Percentiles rank a stretch among this genome's conserved stretches.
These are phyloP conservation scores for Stenocarpella maydis DNA, from an alignment of 2,329 filamentous ascomycete genomes.

Conservation along the genomic window DNA sequence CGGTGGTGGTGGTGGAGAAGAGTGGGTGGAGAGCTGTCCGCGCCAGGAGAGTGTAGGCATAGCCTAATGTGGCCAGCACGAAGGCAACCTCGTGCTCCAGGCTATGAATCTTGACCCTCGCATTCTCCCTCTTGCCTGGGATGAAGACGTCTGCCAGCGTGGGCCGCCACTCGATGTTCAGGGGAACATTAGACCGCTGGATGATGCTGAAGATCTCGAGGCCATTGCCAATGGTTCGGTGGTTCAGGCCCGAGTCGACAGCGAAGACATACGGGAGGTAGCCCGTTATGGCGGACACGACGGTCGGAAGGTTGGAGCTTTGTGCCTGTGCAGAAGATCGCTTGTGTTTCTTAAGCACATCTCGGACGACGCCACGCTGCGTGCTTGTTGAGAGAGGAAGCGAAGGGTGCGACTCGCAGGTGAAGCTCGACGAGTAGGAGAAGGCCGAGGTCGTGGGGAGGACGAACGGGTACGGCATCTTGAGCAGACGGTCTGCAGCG, in stretches of 20 bases:
- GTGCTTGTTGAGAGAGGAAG: constrained; percentile 84
- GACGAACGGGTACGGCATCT: constrained; percentile 89
- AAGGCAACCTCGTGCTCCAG: constrained; percentile 88
- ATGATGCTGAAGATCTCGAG: constrained; percentile 71
- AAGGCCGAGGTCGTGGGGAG: constrained; percentile 91
- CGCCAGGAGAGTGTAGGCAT: constrained; percentile 76
- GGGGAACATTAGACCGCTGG: constrained; percentile 62
- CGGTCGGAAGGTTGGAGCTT: constrained; percentile 71
- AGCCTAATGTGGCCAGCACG: constrained; percentile 77
- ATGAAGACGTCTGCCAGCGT: constrained; percentile 74
- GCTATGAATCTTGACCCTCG: constrained; percentile 74
- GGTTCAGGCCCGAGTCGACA: constrained; percentile 75
- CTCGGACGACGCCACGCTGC: constrained; percentile 81
- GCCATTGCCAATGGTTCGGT: constrained; percentile 50
- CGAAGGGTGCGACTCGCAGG: constrained; percentile 85
- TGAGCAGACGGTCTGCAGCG: constrained; percentile 36
- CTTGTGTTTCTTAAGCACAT: constrained; percentile 89
- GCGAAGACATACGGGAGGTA: constrained; percentile 88
- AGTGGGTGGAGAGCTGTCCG: constrained; percentile 76
- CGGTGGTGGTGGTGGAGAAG: constrained; percentile 68
- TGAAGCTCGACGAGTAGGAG: constrained; percentile 80
- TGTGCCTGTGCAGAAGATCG: constrained; percentile 78
- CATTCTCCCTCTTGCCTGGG: constrained; percentile 66
- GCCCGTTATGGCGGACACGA: constrained; percentile 73
- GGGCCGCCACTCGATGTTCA: constrained; percentile 83